Evolutionary conservation across 2,329 filamentous ascomycete genomes (phyloP).

Genomic region (Leptographium procerum): DNA sequence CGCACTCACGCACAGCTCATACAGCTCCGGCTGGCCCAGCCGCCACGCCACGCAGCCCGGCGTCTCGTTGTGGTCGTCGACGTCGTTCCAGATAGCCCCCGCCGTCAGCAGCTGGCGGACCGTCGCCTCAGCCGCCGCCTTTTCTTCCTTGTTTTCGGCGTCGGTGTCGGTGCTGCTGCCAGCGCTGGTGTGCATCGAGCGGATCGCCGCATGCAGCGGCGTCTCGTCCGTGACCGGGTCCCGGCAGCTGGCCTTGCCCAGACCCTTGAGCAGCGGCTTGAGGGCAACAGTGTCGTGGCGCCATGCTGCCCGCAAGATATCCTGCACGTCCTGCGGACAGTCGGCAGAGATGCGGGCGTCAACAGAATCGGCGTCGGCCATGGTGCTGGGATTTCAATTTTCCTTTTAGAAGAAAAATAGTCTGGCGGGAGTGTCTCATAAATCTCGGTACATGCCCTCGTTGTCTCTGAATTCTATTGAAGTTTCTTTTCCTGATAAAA

Average conservation of each 20-base stretch:
- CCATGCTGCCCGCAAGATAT: slow-evolving; percentile 45
- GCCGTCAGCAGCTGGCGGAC: slow-evolving; percentile 71
- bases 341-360: slow-evolving; percentile 39
- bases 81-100: slow-evolving; percentile 95
- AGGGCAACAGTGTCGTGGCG: slow-evolving; percentile 53
- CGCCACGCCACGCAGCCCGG: slow-evolving; percentile 74
- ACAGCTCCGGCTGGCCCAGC: slow-evolving; percentile 58
- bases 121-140: slow-evolving; percentile 21
- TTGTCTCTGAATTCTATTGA: not conserved
- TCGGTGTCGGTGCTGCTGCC: slow-evolving; percentile 19
- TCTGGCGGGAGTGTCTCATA: too few relatives aligned
- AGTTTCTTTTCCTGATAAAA: not conserved
- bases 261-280: slow-evolving; percentile 54
- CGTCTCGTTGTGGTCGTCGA: slow-evolving; percentile 78
- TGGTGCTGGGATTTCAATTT: not conserved
- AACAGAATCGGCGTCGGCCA: slow-evolving; percentile 18
- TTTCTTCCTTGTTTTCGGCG: too few relatives aligned
- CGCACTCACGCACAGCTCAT: slow-evolving; percentile 75
- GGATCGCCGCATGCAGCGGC: slow-evolving; percentile 81
- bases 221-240: slow-evolving; percentile 78
- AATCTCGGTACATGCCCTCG: too few relatives aligned
- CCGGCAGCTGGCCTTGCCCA: slow-evolving; percentile 59
- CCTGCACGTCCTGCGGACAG: slow-evolving; percentile 38
- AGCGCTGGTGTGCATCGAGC: slow-evolving; percentile 28
- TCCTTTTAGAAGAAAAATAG: too few relatives aligned